Base-by-base conservation (phyloP, 2,329 filamentous ascomycete species). In the Neonectria hederae region DNA sequence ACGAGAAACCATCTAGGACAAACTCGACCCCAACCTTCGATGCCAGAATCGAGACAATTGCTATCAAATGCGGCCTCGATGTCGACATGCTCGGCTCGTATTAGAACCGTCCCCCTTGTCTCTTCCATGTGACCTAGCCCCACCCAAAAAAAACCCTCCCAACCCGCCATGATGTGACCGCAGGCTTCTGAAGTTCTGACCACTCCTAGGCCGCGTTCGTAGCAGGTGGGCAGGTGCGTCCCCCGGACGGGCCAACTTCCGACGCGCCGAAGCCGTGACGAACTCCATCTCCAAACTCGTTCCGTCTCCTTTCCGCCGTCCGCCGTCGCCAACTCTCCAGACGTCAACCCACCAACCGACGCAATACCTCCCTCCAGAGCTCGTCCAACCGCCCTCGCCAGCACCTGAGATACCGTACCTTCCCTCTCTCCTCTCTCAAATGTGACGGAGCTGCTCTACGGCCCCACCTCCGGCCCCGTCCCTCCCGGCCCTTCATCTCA, bases 371-470 rank as follows among this genome's bases (percentile, higher is more conserved):
- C 35, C 19, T 17, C 40, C 19, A 42, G 38, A n/a, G 38, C 17
- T 24, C 28, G 40, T 42, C 26, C 26, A 43, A 35, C 46, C 49
- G 42, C 49, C 46, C 54, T 38, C 24, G 14, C 49, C 49, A 54
- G 35, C n/a, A 14, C 45, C 26, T 7, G 49, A 43, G 14, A 55
- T 45, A 22, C 28, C 28, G 28, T 28, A 28, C 26, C 38, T 35
- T 51, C 10, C 51, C 28, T 57, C 60, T n/a, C 40, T 30, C 51
- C 28, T 57, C 60, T n/a, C 40, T 30, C 28, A 30, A 32, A 73
- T 72, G 72, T 71, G 69, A 70, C 63, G 62, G 69, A 72, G 56
- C 60, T 65, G 56, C 60, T 65, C 40, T 42, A 32, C 63, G 63
- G 64, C 64, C 64, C 61, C 65, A 66, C 52, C 46, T 32, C 48